phyloP scores from a whole-genome alignment of 2,329 filamentous ascomycete genomes.

The Helotiales sp. region DNA sequence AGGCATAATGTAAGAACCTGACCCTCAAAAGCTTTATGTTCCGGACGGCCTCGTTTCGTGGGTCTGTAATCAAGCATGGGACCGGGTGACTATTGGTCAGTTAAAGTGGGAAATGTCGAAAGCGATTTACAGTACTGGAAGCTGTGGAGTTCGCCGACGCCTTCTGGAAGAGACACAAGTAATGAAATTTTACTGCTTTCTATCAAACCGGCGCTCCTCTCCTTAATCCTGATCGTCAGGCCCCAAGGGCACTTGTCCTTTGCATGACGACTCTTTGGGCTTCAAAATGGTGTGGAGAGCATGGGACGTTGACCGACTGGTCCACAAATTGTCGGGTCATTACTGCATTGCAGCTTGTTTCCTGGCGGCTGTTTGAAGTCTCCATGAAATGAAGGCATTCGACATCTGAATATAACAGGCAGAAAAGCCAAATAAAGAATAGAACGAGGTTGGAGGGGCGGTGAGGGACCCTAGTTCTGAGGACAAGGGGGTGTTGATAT shows the following conservation, averaged over 20 bases:
- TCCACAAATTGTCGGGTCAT: background rate
- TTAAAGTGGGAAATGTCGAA: too few relatives aligned
- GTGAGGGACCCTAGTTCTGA: background rate
- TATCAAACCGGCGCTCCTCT: slow-evolving; percentile 10
- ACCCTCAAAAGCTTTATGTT: slow-evolving; percentile 23
- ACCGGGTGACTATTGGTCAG: slow-evolving; percentile 9
- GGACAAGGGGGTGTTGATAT: background rate
- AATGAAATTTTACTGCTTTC: slow-evolving; percentile 22
- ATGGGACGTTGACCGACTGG: too few relatives aligned
- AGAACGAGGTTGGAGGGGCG: background rate
- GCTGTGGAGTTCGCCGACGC: slow-evolving; percentile 5
- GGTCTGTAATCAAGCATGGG: slow-evolving; percentile 24
- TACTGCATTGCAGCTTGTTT: background rate
- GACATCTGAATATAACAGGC: slow-evolving; percentile 1
- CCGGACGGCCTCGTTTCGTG: slow-evolving; percentile 27
- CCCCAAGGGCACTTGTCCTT: background rate
- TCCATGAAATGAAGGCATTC: background rate
- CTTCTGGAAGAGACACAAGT: slow-evolving; percentile 14
- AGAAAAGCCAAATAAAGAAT: background rate
- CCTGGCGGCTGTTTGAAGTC: background rate
- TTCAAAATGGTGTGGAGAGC: too few relatives aligned
- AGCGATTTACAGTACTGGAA: too few relatives aligned
- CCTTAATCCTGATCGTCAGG: slow-evolving; percentile 25
- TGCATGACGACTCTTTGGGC: slow-evolving; percentile 1
- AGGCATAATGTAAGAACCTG: slow-evolving; percentile 27